Conservation (phyloP, 2,329 filamentous ascomycete species). For the Ophiostoma tasmaniense region DNA sequence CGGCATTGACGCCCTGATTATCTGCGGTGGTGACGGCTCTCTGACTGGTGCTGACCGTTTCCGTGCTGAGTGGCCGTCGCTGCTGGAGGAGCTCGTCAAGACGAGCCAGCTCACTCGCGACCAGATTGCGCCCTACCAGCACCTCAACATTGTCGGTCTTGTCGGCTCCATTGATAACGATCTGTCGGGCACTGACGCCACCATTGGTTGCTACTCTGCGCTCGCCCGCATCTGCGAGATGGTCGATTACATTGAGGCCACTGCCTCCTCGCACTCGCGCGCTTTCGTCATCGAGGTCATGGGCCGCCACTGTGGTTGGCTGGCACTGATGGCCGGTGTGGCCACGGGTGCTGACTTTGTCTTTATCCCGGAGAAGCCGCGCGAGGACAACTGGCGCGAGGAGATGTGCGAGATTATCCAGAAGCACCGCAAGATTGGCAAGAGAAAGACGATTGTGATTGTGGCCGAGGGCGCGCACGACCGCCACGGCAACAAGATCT, state of each 20-base stretch:
- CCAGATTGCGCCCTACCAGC: constrained; percentile 66
- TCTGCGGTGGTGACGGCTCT: constrained; percentile 94
- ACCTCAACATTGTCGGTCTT: constrained; percentile 91
- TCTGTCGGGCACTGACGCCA: constrained; percentile 92
- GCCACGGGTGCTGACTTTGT: constrained; percentile 93
- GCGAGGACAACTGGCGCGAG: constrained; percentile 75
- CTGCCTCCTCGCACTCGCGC: constrained; percentile 84
- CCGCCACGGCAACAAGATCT: constrained; percentile 73
- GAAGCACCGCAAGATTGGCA: constrained; percentile 76
- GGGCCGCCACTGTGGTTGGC: constrained; percentile 96
- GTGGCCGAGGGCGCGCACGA: constrained; percentile 93
- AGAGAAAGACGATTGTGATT: constrained; percentile 96
- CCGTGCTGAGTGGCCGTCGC: constrained; percentile 80
- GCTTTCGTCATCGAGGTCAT: constrained; percentile 98
- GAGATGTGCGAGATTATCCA: constrained; percentile 76
- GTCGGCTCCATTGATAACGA: constrained; percentile 99
- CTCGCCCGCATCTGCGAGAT: constrained; percentile 88
- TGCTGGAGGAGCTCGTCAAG: constrained; percentile 75
- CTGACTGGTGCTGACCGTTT: constrained; percentile 94
- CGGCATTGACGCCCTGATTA: constrained; percentile 91
- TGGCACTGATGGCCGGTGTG: constrained; percentile 92
- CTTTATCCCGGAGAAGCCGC: constrained; percentile 92
- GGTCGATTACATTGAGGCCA: constrained; percentile 94
- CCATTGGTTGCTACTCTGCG: constrained; percentile 93
- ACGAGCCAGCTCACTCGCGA: constrained; percentile 61